Conservation (phyloP, 2,329 filamentous ascomycete species). For the Apiospora phragmitis region DNA sequence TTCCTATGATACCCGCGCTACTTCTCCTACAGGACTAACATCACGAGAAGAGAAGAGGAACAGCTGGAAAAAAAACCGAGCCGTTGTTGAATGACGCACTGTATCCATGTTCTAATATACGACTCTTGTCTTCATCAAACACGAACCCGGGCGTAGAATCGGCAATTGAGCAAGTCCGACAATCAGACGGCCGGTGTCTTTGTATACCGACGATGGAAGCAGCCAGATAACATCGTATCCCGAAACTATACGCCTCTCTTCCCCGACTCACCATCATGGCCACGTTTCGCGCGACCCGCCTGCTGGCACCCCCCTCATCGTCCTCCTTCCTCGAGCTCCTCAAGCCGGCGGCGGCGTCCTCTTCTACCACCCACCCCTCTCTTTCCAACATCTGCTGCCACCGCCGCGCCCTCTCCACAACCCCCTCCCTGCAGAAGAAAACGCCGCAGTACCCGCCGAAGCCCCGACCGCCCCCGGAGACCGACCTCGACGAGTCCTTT, state of each 20-base stretch:
- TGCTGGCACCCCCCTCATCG: background rate
- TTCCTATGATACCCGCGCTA: background rate
- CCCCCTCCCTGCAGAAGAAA: conserved; percentile 42
- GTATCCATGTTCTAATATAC: background rate
- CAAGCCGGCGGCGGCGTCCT: background rate
- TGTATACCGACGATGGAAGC: background rate
- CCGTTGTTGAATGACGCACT: background rate
- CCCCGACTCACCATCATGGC: background rate
- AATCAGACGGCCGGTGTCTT: background rate
- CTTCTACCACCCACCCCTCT: background rate
- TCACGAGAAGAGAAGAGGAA: background rate
- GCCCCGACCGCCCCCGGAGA: conserved; percentile 69
- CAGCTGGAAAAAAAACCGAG: background rate
- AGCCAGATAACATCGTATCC: background rate
- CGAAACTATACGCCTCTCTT: background rate
- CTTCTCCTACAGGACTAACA: background rate
- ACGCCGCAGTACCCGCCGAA: conserved; percentile 67
- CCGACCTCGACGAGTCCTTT: conserved; percentile 81
- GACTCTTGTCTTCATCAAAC: background rate
- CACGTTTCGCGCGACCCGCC: background rate
- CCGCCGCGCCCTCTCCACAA: conserved; percentile 31
- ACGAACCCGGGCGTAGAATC: background rate
- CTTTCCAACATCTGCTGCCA: conserved; percentile 5
- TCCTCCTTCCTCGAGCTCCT: background rate
- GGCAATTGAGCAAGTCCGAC: background rate